Evolutionary conservation across 1,139 yeast species (phyloP).

Genomic region (Candida labiduridarum): DNA sequence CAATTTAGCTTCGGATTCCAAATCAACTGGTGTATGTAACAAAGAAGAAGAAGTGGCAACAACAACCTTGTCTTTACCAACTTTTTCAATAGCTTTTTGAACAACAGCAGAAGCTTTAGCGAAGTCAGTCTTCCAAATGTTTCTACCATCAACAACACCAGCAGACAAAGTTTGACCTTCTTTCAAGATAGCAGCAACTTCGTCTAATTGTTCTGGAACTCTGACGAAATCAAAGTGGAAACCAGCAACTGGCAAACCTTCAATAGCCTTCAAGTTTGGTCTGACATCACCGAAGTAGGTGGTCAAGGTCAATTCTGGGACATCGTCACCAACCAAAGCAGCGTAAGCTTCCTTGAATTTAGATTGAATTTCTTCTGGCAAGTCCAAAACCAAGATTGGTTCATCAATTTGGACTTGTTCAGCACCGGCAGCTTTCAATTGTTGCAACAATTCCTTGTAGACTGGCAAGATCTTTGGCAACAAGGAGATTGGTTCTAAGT

Average conservation of each 20-base stretch:
- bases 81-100: conserved; percentile 76
- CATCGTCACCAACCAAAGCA: conserved; percentile 61
- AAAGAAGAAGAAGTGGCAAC: conserved; percentile 96
- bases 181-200: conserved; percentile 64
- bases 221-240: conserved; percentile 97
- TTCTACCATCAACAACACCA: conserved; percentile 98
- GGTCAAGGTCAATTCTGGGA: conserved; percentile 81
- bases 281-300: conserved; percentile 98
- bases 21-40: conserved; percentile 98
- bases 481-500: conserved; percentile 88
- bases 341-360: conserved; percentile 89
- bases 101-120: conserved; percentile 82
- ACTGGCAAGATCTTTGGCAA: conserved; percentile 89
- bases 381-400: conserved; percentile 93
- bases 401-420: conserved; percentile 94
- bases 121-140: conserved; percentile 97
- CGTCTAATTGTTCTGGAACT: conserved; percentile 94
- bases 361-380: conserved; percentile 79
- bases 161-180: conserved; percentile 81
- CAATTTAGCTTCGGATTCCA: conserved; percentile 86
- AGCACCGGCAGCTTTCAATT: conserved; percentile 95
- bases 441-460: conserved; percentile 82
- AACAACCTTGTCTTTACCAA: conserved; percentile 86
- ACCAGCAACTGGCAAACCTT: conserved; percentile 90
- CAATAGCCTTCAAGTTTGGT: conserved; percentile 90